These are phyloP conservation scores for Penicillium thymicola DNA, from an alignment of 2,329 filamentous ascomycete species.

Conservation along the genomic window DNA sequence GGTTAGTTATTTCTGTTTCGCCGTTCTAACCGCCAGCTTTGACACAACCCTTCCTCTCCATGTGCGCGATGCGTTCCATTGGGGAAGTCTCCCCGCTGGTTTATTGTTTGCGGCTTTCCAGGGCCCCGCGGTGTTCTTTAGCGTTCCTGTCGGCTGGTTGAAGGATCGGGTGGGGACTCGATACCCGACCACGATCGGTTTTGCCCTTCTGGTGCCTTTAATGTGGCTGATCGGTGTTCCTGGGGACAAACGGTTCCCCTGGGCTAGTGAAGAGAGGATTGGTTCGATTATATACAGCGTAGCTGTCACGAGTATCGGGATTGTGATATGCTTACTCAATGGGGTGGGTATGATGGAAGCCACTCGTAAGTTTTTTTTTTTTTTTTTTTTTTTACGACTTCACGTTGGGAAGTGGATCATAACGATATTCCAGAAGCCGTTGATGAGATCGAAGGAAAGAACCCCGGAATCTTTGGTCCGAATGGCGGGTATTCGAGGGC, in stretches of 20 bases:
- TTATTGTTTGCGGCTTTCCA: constrained; percentile 58
- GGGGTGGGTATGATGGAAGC: constrained; percentile 30
- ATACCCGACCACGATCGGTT: constrained; percentile 25
- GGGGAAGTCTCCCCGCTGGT: constrained; percentile 54
- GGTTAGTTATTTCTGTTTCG: constrained; percentile 46
- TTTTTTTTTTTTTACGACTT: neutral
- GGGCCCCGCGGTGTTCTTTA: constrained; percentile 55
- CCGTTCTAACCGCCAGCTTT: constrained; percentile 52
- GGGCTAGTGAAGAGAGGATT: constrained; percentile 16
- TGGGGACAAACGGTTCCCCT: constrained; percentile 27
- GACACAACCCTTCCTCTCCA: constrained; percentile 57
- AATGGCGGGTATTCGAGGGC: constrained; percentile 28
- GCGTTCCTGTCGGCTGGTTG: constrained; percentile 55
- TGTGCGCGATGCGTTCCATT: constrained; percentile 52
- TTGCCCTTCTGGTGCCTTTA: constrained; percentile 20
- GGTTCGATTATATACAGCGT: constrained; percentile 24
- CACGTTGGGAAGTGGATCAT: neutral
- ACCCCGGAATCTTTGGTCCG: constrained; percentile 26
- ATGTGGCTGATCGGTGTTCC: constrained; percentile 30
- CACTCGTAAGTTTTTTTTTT: constrained; percentile 23
- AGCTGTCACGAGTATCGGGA: constrained; percentile 19
- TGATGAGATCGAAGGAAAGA: constrained; percentile 19
- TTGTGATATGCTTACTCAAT: constrained; percentile 25
- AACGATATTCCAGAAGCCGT: constrained; percentile 14
- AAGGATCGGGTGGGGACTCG: constrained; percentile 27